Evolutionary conservation across 257 asterid genomes (phyloP).

Genomic region (Capsicum rhomboideum): DNA sequence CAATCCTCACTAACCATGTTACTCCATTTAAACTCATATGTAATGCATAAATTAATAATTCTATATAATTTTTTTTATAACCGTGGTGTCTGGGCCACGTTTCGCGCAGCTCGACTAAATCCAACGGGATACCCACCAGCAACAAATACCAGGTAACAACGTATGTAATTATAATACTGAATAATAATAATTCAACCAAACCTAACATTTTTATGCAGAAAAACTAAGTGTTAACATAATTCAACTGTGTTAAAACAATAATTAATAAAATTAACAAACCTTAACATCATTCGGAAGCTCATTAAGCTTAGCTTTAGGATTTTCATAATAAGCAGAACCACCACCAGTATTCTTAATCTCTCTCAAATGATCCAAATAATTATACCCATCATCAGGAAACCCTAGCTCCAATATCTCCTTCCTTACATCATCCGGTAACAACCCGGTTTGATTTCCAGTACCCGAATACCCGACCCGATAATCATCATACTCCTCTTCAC

Average conservation of each 20-base stretch:
- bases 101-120: too few species aligned
- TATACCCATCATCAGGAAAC: conserved; percentile 94
- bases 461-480: conserved; percentile 1
- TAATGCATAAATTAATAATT: too few species aligned
- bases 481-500: conserved; percentile 15
- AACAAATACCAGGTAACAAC: too few species aligned
- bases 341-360: conserved; percentile 87
- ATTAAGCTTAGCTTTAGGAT: conserved; percentile 54
- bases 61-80: too few species aligned
- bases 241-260: neutral
- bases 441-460: neutral
- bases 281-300: conserved; percentile 69
- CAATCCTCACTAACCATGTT: too few species aligned
- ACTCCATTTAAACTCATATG: too few species aligned
- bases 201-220: neutral
- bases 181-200: neutral
- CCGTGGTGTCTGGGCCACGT: too few species aligned
- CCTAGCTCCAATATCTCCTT: conserved; percentile 88
- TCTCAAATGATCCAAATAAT: conserved; percentile 68
- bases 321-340: conserved; percentile 69
- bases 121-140: too few species aligned
- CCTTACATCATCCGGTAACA: conserved; percentile 58
- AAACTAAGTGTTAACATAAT: neutral
- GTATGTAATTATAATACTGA: too few species aligned
- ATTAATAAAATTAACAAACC: conserved; percentile 28